These are phyloP conservation scores for Monosporascus ibericus DNA, from an alignment of 2,329 filamentous ascomycete genomes.

Conservation along the genomic window DNA sequence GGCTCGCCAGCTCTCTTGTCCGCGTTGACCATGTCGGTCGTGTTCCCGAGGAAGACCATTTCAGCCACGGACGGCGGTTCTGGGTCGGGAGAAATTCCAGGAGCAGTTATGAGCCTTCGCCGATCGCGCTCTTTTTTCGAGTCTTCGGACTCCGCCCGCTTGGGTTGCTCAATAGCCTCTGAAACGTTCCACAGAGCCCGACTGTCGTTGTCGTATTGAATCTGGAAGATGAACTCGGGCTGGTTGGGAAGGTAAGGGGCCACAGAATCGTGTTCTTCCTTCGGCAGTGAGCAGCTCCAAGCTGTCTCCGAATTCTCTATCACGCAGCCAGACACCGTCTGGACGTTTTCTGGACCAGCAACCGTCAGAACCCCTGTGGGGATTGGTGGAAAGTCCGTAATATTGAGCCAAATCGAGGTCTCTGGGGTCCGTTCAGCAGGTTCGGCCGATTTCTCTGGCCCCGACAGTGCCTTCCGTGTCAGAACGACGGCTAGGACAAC, in stretches of 20 bases:
- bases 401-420: conserved; percentile 66
- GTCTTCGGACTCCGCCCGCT: conserved; percentile 22
- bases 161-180: conserved; percentile 24
- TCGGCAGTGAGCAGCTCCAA: conserved; percentile 83
- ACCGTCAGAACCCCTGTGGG: conserved; percentile 78
- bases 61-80: conserved; percentile 59
- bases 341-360: conserved; percentile 61
- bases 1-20: conserved; percentile 72
- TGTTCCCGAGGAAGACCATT: conserved; percentile 76
- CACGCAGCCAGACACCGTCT: conserved; percentile 63
- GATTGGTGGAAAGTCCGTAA: conserved; percentile 81
- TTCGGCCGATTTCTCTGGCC: conserved; percentile 1
- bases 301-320: conserved; percentile 54
- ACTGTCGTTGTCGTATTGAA: conserved; percentile 62
- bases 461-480: conserved; percentile 28
- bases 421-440: conserved; percentile 15
- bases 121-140: conserved; percentile 5
- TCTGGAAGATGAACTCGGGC: conserved; percentile 75
- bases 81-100: conserved; percentile 45
- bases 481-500: conserved; percentile 55
- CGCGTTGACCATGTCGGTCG: conserved; percentile 66
- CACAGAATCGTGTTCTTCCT: conserved; percentile 63
- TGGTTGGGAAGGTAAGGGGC: conserved; percentile 59
- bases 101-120: conserved; percentile 15
- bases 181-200: conserved; percentile 43